Evolutionary conservation across 257 asterid genomes (phyloP), one percentile per base, ranked within the genome.

Genomic region (Thymus mandschuricus): DNA sequence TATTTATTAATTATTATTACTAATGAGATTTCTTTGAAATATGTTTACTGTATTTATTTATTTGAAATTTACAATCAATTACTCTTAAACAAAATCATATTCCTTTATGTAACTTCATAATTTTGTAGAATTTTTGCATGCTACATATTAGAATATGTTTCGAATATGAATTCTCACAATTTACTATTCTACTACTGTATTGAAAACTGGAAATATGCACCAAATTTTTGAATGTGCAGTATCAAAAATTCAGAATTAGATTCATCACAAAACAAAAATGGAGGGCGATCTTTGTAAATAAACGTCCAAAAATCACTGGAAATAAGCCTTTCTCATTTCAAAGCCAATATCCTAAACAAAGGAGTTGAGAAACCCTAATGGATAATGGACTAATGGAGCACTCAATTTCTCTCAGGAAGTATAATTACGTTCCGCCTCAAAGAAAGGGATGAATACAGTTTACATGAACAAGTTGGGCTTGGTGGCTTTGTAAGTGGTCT

Each of bases 391-490:
- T 51, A n/a, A 38, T 4, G 8, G 58, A 66, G 54, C 68, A 35
- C 70, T 66, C 63, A 30, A 34, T 35, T 7, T 12, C 70, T 60
- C 44, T 61, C 38, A 13, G 5, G 38, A 50, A 64, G 28, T 28
- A 13, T 41, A 60, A 33, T 41, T 29, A 33, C 28, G 34, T 9
- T 27, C 71, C 52, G 34, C 51, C 38, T 34, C 41, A 38, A 27
- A 57, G 51, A 49, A 33, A 66, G 3, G 43, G 69, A 68, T 71
- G 63, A 38, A 69, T 0, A 57, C 10, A 50, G 64, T 41, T 71
- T 75, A 87, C 85, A 85, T 77, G 61, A 87, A 87, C 86, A 87
- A 79, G 84, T 87, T 85, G 75, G 94, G 89, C 74, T 80, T 83
- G 8, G 91, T 49, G 5, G 94, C 94, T 79, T 87, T 87, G 77